Evolutionary conservation across 805 yeast genomes (phyloP), one percentile per base, ranked within the genome.

Genomic region (Sungouiozyma intestinalis): DNA sequence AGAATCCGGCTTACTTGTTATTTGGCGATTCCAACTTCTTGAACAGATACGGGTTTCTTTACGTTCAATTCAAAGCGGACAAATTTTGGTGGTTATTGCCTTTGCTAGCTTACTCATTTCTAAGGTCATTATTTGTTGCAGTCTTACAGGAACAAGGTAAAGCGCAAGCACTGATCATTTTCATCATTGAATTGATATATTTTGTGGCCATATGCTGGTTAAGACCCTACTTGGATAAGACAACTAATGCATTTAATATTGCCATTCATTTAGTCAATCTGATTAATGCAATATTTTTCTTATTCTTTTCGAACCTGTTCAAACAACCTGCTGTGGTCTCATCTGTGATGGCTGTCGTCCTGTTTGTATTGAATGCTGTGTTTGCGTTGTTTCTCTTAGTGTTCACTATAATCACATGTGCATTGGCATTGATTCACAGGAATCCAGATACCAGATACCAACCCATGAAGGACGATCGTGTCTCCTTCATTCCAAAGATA

Each of bases 391-490:
- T 85, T 54, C 72, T 90, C 55, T 67, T 92, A 58, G 67, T 92
- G 39, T 81, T 88, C 71, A 87, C 95, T 37, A 79, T 92, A 52
- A 77, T 87, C 33, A 84, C 95, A 1, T 88, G 97, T 67, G 68
- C 79, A 4, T 68, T 86, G 63, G 95, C 96, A 0, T 63, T 92
- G 53, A 51, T 88, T 27, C 81, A 83, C 62, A 86, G 83, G 70
- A 87, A 92, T 62, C 97, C 98, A 41, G 98, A 92, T 64, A 77
- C 90, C 8, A 76, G 95, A 53, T 92, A 92, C 67, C 90, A 86
- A 66, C 97, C 96, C 47, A 83, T 90, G 82, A 83, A 82, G 53
- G 98, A 92, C 63, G 98, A 92, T 59, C 77, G 98, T 60, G 92
- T 84, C 40, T 84, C 96, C n/a, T 92, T 92, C 62, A 84, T 92